A percentile compares a stretch with the other conserved stretches of the same genome.
Conservation (phyloP, 768 basidiomycete genomes). For the Strobilomyces confusus region DNA sequence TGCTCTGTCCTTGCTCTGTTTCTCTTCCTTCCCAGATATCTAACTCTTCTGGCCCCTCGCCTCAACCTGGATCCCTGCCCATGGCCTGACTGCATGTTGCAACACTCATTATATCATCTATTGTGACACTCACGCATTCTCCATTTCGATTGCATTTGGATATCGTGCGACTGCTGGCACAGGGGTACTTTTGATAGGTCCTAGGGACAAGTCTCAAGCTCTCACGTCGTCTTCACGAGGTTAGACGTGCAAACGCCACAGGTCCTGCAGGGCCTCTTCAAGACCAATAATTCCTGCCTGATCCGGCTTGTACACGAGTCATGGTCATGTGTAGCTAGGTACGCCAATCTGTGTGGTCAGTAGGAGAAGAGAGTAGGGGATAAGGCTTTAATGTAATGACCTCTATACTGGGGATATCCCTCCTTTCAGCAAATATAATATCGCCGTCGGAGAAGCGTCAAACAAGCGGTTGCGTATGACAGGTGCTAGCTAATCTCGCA, state of each 20-base stretch:
- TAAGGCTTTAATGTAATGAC: slow-evolving; percentile 17
- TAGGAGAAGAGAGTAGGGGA: not conserved
- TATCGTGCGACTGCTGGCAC: not conserved
- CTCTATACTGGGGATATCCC: not conserved
- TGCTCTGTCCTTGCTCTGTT: slow-evolving; percentile 10
- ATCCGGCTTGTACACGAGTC: not conserved
- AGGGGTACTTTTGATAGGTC: not conserved
- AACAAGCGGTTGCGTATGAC: not conserved
- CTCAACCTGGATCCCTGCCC: slow-evolving; percentile 3
- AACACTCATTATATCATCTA: slow-evolving; percentile 5
- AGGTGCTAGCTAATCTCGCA: slow-evolving; percentile 94
- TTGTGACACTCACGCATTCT: slow-evolving; percentile 1
- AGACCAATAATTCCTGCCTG: not conserved
- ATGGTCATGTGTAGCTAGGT: slow-evolving; percentile 6
- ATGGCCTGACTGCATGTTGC: not conserved
- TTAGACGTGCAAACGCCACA: not conserved
- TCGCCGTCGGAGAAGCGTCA: not conserved
- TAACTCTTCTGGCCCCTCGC: slow-evolving; percentile 7
- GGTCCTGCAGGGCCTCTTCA: not conserved
- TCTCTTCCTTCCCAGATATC: slow-evolving; percentile 6
- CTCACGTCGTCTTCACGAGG: not conserved
- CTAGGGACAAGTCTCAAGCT: not conserved
- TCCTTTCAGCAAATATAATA: slow-evolving; percentile 1
- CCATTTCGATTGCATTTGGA: slow-evolving; percentile 3
- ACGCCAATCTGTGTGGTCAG: not conserved